Conservation (phyloP, 805 yeast genomes). For the Ogataea degrootiae region DNA sequence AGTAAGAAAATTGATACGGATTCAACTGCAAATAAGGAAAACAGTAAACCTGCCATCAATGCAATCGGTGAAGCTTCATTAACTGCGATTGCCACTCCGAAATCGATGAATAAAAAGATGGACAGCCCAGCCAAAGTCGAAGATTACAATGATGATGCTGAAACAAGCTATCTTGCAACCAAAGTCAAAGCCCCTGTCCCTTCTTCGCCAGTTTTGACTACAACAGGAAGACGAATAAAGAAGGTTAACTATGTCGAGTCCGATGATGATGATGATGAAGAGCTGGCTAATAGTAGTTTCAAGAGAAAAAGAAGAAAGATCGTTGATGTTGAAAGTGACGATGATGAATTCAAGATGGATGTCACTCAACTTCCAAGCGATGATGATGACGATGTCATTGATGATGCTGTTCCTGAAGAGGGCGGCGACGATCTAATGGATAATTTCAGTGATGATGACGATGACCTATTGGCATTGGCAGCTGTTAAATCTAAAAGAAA, state of each 20-base stretch:
- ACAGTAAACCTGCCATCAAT: slow-evolving; percentile 1
- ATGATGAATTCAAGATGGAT: slow-evolving; percentile 16
- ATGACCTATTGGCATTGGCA: slow-evolving; percentile 2
- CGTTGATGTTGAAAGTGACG: slow-evolving; percentile 14
- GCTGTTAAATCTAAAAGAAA: slow-evolving; percentile 2
- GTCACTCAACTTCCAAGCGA: slow-evolving; percentile 8
- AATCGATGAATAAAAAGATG: neutral
- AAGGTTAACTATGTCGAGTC: slow-evolving; percentile 15
- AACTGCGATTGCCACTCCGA: neutral
- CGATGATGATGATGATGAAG: slow-evolving; percentile 10
- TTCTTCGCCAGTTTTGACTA: neutral
- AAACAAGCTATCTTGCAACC: neutral
- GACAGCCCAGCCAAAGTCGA: slow-evolving; percentile 3
- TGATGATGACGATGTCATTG: slow-evolving; percentile 18
- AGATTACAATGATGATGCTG: slow-evolving; percentile 17
- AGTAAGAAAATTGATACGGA: neutral
- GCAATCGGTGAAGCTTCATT: too few species aligned
- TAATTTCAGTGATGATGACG: slow-evolving; percentile 7
- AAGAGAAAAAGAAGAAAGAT: slow-evolving; percentile 10
- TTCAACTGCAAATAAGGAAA: slow-evolving; percentile 11
- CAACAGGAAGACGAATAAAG: slow-evolving; percentile 8
- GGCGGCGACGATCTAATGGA: slow-evolving; percentile 11
- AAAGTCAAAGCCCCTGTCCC: neutral
- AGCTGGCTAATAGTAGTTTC: neutral
- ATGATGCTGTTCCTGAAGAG: slow-evolving; percentile 17